phyloP scores from a whole-genome alignment of 2,329 filamentous ascomycete species.

The Paracorniculantispora psalliotae region DNA sequence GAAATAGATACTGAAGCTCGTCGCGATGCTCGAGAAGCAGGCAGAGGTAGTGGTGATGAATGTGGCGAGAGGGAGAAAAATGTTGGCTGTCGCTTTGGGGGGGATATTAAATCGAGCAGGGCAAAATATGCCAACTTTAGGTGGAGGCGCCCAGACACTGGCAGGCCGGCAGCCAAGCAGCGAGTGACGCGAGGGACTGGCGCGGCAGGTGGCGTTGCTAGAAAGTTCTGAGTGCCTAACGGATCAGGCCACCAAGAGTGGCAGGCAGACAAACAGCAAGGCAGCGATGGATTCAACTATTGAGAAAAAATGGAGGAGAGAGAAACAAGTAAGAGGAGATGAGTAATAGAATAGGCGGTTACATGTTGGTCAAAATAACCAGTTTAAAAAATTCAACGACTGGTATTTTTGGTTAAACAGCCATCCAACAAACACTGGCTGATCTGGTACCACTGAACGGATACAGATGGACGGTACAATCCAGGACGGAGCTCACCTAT shows the following conservation, averaged over 20 bases:
- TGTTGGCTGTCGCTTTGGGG: background rate
- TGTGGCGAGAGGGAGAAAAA: slow-evolving; percentile 9
- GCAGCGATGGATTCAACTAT: too few relatives aligned
- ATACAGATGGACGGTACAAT: too few relatives aligned
- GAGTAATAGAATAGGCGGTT: too few relatives aligned
- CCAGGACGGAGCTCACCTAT: too few relatives aligned
- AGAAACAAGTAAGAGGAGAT: too few relatives aligned
- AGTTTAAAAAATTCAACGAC: too few relatives aligned
- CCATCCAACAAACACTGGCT: too few relatives aligned
- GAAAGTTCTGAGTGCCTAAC: slow-evolving; percentile 5
- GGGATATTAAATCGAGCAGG: slow-evolving; percentile 2
- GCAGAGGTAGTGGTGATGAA: slow-evolving; percentile 1
- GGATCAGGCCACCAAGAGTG: background rate
- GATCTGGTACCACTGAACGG: too few relatives aligned
- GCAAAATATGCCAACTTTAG: slow-evolving; percentile 5
- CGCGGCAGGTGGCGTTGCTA: slow-evolving; percentile 4
- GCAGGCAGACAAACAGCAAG: too few relatives aligned
- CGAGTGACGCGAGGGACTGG: slow-evolving; percentile 9
- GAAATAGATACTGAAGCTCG: background rate
- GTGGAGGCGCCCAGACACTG: slow-evolving; percentile 8
- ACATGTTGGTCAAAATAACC: too few relatives aligned
- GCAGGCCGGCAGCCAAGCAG: background rate
- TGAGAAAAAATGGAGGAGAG: too few relatives aligned
- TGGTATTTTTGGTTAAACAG: too few relatives aligned
- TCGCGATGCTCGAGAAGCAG: background rate